Evolutionary conservation across 2,329 filamentous ascomycete genomes (phyloP), one percentile per base, ranked within the genome.

Genomic region (Phoma herbarum): DNA sequence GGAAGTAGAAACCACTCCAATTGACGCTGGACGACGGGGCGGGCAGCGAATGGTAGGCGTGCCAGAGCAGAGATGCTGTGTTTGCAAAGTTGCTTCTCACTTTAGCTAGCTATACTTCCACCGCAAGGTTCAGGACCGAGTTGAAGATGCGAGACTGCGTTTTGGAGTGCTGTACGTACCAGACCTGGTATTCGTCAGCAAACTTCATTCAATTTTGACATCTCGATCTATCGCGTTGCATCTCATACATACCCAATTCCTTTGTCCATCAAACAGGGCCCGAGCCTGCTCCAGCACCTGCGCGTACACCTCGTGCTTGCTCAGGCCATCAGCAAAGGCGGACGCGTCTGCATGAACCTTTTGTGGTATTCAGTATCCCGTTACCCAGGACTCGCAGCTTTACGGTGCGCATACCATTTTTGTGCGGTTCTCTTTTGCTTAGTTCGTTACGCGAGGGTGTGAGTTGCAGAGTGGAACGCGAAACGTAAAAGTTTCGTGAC

Each of bases 321-420:
- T 86, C 60, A 92, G 77, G 64, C 86, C 87, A 14, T 83, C 72
- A 47, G 81, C 83, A 77, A 94, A 94, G 69, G 86, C 91, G 51
- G 90, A 91, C 3, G 90, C 86, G 73, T 94, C 90, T 50, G 91
- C 91, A 79, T 94, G 91, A 57, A 91, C 89, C 89, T 68, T 52
- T 23, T 23, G 29, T 47, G 57, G 57, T 60, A 56, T 60, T 60
- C 57, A 60, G 57, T 52, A 60, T 60, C 57, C 57, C 45, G 57
- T 31, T 22, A 31, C 29, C 22, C 51, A 55, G 52, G 57, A 60
- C 57, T 60, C 57, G 57, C 57, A 60, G 51, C 57, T 60, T 28
- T 48, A 54, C 52, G 52, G 52, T 52, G 57, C 57, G 57, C 57
- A 60, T 60, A 60, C 57, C 57, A 60, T 59, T 28, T 28, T 47